Evolutionary conservation across 768 basidiomycete species (phyloP).

Genomic region (Pisolithus orientalis): DNA sequence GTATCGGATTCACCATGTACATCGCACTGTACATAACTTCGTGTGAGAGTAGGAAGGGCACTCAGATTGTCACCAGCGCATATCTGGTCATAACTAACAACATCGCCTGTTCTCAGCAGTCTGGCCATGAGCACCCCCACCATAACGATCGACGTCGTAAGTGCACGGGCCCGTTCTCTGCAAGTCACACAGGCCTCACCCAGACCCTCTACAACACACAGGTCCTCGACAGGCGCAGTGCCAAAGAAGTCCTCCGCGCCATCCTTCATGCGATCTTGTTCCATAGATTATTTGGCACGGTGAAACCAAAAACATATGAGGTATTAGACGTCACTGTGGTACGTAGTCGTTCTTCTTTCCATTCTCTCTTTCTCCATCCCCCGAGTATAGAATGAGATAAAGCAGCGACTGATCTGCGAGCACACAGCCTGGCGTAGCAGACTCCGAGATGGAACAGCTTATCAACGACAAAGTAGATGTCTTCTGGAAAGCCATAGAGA

Average conservation of each 20-base stretch:
- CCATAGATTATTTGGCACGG: conserved; percentile 74
- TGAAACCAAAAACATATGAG: conserved; percentile 72
- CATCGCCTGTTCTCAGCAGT: no score
- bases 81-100: no score
- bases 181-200: not conserved
- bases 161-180: not conserved
- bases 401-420: not conserved
- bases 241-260: conserved; percentile 68
- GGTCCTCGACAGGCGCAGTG: conserved; percentile 67
- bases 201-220: conserved; percentile 18
- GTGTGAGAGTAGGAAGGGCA: no score
- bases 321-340: conserved; percentile 85
- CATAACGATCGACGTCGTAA: not conserved
- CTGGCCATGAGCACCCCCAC: not conserved
- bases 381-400: not conserved
- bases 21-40: no score
- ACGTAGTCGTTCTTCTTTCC: conserved; percentile 14
- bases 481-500: conserved; percentile 76
- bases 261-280: conserved; percentile 80
- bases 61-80: no score
- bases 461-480: conserved; percentile 70
- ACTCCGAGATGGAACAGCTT: conserved; percentile 63
- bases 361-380: not conserved
- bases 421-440: conserved; percentile 68
- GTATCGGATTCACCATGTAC: no score